These are phyloP conservation scores for Mycena polygramma DNA, from an alignment of 768 basidiomycete genomes.

Conservation along the genomic window DNA sequence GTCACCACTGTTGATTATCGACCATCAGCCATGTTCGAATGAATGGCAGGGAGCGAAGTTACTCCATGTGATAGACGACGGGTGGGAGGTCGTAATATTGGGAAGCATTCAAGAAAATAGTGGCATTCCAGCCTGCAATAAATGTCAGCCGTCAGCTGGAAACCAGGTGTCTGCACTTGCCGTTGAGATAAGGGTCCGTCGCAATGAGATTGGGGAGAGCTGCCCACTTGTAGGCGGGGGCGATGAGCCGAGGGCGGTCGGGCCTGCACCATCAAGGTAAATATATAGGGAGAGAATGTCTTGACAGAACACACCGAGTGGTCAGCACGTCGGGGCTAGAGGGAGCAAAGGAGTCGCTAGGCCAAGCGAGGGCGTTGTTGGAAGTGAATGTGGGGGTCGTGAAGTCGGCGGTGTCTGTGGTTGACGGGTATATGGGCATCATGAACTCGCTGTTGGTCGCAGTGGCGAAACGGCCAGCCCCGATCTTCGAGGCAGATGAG, in stretches of 20 bases:
- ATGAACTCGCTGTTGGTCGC: slow-evolving; percentile 84
- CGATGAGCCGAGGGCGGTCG: slow-evolving; percentile 92
- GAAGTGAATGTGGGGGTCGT: slow-evolving; percentile 78
- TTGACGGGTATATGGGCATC: slow-evolving; percentile 90
- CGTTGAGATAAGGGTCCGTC: slow-evolving; percentile 85
- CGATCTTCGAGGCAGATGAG: slow-evolving; percentile 66
- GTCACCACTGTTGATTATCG: slow-evolving; percentile 55
- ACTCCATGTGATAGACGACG: slow-evolving; percentile 78
- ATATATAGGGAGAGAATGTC: not conserved
- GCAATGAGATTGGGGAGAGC: slow-evolving; percentile 83
- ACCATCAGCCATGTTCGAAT: not conserved
- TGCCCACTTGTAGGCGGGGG: slow-evolving; percentile 92
- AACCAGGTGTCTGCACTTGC: not conserved
- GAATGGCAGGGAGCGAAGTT: not conserved
- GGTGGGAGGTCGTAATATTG: slow-evolving; percentile 72
- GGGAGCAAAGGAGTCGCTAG: slow-evolving; percentile 81
- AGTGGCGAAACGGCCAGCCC: slow-evolving; percentile 78
- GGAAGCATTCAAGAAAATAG: slow-evolving; percentile 91
- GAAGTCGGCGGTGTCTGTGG: slow-evolving; percentile 85
- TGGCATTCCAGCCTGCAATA: slow-evolving; percentile 79
- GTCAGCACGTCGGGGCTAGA: slow-evolving; percentile 68
- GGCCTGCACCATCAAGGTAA: slow-evolving; percentile 38
- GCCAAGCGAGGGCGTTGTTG: slow-evolving; percentile 74
- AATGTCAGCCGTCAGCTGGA: not conserved
- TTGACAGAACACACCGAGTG: slow-evolving; percentile 55